A percentile compares a stretch with the other conserved stretches of the same genome.
phyloP scores from a whole-genome alignment of 192 early-diverging fungal genomes.

The Chytriomyces sp. region DNA sequence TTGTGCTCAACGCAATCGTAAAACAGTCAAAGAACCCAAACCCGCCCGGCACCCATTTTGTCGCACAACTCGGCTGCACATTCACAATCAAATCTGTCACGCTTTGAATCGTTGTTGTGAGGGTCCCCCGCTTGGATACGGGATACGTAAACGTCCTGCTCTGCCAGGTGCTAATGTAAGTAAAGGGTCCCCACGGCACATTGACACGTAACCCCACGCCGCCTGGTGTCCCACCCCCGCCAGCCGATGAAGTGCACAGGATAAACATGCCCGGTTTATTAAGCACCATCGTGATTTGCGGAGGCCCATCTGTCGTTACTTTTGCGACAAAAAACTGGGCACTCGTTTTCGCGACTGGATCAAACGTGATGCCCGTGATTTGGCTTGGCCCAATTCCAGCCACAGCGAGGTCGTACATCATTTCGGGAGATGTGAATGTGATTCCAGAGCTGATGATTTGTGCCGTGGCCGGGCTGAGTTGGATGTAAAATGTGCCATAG shows the following conservation, averaged over 20 bases:
- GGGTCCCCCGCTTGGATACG: not conserved
- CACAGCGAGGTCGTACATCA: conserved; percentile 14
- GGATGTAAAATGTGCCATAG: conserved; percentile 31
- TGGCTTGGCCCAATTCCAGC: not conserved
- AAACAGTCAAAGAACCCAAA: conserved; percentile 31
- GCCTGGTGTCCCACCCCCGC: not conserved
- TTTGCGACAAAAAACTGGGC: conserved; percentile 15
- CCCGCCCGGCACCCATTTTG: conserved; percentile 2
- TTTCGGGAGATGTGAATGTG: conserved; percentile 30
- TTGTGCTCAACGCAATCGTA: conserved; percentile 1
- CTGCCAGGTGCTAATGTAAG: not conserved
- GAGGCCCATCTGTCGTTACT: conserved; percentile 18
- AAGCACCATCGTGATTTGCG: conserved; percentile 20
- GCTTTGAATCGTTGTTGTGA: not conserved
- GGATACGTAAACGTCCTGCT: conserved; percentile 15
- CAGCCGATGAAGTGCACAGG: not conserved
- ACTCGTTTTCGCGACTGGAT: conserved; percentile 15
- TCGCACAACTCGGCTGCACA: conserved; percentile 11
- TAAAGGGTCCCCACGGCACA: conserved; percentile 5
- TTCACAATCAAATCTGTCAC: not conserved
- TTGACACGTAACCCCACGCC: too few relatives aligned
- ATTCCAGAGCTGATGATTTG: not conserved
- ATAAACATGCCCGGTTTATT: conserved; percentile 18
- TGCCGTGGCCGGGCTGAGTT: conserved; percentile 19
- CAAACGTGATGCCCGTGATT: conserved; percentile 25